phyloP scores from a whole-genome alignment of 106 monocot genomes.

The Cymbidium sinense region DNA sequence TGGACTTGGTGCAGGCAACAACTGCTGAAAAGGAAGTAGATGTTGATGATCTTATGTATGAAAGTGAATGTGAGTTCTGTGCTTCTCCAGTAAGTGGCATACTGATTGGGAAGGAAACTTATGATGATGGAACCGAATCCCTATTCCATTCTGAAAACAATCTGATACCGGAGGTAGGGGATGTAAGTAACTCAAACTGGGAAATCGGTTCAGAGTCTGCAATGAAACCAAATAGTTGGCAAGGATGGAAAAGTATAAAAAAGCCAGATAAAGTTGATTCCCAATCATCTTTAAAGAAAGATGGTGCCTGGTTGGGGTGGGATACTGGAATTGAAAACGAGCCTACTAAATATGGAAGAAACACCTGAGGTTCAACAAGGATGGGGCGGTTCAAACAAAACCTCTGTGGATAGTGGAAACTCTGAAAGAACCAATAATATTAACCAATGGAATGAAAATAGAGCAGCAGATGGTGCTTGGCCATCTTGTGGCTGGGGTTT shows the following conservation, averaged over 20 bases:
- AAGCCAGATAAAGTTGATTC: neutral
- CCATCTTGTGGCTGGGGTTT: neutral
- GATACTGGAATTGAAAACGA: neutral
- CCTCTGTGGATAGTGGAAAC: conserved; percentile 4
- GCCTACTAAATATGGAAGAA: conserved; percentile 1
- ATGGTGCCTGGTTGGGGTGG: conserved; percentile 17
- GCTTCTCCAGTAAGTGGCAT: conserved; percentile 55
- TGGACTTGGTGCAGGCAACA: conserved; percentile 44
- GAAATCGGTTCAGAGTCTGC: conserved; percentile 21
- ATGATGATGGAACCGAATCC: conserved; percentile 31
- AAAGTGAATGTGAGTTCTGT: conserved; percentile 30
- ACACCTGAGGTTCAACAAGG: conserved; percentile 3
- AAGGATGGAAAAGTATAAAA: conserved; percentile 26
- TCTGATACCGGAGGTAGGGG: conserved; percentile 10
- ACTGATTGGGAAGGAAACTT: conserved; percentile 31
- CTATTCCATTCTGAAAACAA: conserved; percentile 7
- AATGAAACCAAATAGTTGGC: conserved; percentile 15
- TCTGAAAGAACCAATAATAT: neutral
- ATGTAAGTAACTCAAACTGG: conserved; percentile 18
- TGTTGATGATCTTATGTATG: conserved; percentile 54
- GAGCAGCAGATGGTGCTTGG: neutral
- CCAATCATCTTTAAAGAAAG: neutral
- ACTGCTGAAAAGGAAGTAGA: conserved; percentile 38
- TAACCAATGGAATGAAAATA: neutral
- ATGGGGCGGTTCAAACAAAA: conserved; percentile 2